These are phyloP conservation scores for Sideroxylon spinosum DNA, from an alignment of 179 eudicot genomes.

Conservation along the genomic window DNA sequence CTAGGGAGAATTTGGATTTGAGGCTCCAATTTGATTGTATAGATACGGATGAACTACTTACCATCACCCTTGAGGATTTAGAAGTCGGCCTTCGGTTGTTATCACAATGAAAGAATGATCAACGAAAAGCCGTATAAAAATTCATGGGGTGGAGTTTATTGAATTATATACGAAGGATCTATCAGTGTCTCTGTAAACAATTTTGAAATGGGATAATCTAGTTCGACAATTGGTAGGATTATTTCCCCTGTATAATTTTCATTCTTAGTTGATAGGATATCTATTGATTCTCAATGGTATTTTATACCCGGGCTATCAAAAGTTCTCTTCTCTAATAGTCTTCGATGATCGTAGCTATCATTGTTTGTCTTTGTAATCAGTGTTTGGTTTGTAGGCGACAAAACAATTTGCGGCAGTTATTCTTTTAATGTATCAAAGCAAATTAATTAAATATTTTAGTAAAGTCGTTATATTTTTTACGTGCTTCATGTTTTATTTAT, in stretches of 20 bases:
- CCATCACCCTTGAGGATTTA: constrained; percentile 72
- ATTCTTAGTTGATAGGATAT: not conserved
- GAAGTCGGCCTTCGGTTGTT: constrained; percentile 55
- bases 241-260: not conserved
- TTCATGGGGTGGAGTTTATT: no score
- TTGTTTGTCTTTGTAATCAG: not conserved
- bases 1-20: constrained; percentile 77
- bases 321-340: not conserved
- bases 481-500: no score
- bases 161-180: no score
- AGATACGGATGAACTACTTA: constrained; percentile 68
- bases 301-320: not conserved
- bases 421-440: no score
- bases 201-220: not conserved
- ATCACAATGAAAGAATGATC: constrained; percentile 21
- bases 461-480: no score
- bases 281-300: not conserved
- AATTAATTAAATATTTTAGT: no score
- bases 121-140: no score
- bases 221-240: not conserved
- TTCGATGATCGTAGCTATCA: not conserved
- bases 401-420: not conserved
- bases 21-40: constrained; percentile 74
- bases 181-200: not conserved
- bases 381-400: not conserved